Conservation (phyloP, 23 red algal species). For the Cyanidium caldarium region DNA sequence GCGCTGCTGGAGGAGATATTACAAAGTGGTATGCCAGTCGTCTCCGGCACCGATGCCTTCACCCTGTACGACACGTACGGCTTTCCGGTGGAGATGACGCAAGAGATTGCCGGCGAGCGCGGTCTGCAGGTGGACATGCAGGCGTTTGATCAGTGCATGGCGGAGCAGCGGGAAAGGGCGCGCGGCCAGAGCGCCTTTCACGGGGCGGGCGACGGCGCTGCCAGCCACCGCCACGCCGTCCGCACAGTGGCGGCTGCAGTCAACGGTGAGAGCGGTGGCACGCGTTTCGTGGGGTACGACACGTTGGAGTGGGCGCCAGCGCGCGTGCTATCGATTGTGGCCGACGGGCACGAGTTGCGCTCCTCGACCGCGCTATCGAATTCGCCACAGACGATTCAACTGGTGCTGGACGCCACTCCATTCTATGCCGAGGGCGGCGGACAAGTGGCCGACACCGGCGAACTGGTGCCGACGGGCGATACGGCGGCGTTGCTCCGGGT, state of each 20-base stretch:
- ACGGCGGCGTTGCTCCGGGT: constrained; percentile 23
- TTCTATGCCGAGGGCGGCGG: constrained; percentile 95
- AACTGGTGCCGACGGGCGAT: constrained; percentile 10
- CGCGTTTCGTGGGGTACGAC: constrained; percentile 55
- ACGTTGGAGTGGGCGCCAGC: background rate
- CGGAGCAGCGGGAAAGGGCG: constrained; percentile 28
- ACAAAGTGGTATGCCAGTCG: background rate
- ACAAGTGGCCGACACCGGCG: constrained; percentile 64
- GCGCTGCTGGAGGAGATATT: constrained; percentile 33
- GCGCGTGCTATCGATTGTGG: constrained; percentile 12
- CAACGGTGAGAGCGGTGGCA: background rate
- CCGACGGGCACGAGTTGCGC: background rate
- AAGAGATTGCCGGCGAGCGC: constrained; percentile 59
- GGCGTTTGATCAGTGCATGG: constrained; percentile 56
- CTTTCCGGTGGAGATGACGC: constrained; percentile 84
- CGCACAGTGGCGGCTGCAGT: constrained; percentile 7
- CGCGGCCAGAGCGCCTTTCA: no score
- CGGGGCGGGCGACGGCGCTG: constrained; percentile 13
- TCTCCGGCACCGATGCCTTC: constrained; percentile 76
- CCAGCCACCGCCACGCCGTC: constrained; percentile 5
- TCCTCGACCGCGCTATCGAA: constrained; percentile 1
- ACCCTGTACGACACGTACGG: constrained; percentile 96
- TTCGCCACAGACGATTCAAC: background rate
- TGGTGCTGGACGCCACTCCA: constrained; percentile 44
- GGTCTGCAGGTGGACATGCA: constrained; percentile 36